Percentiles rank a stretch among this genome's conserved stretches.
Conservation (phyloP, 768 basidiomycete genomes). For the Phaffia tasmanica region DNA sequence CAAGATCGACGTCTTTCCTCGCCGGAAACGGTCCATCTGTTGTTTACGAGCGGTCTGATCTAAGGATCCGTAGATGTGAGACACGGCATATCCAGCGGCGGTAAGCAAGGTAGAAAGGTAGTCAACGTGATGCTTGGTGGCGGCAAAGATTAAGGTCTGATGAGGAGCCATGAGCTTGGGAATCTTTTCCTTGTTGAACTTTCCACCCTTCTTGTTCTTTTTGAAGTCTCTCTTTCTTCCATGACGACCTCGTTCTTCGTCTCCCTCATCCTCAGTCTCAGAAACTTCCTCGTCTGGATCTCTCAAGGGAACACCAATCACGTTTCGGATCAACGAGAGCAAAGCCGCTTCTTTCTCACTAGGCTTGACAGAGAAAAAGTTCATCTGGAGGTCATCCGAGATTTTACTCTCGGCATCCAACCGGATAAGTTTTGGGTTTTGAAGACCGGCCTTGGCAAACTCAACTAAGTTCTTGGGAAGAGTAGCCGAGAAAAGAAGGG, state of each 20-base stretch:
- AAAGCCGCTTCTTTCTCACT: constrained; percentile 90
- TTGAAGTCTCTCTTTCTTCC: constrained; percentile 44
- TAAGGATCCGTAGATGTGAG: constrained; percentile 89
- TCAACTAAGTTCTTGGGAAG: constrained; percentile 91
- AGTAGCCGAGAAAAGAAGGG: constrained; percentile 90
- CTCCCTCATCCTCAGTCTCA: constrained; percentile 28
- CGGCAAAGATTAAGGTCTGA: constrained; percentile 87
- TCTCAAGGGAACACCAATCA: constrained; percentile 56
- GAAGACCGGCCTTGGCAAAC: constrained; percentile 91
- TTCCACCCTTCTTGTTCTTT: constrained; percentile 47
- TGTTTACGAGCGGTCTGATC: constrained; percentile 79
- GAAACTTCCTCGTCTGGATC: constrained; percentile 25
- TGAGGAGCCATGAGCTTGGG: constrained; percentile 53
- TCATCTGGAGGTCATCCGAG: constrained; percentile 82
- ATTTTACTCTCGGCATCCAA: constrained; percentile 94
- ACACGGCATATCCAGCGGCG: constrained; percentile 73
- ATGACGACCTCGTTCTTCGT: constrained; percentile 34
- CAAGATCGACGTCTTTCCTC: constrained; percentile 63
- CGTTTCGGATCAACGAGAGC: constrained; percentile 68
- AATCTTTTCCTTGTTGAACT: constrained; percentile 36
- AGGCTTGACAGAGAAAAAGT: constrained; percentile 84
- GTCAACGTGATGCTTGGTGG: constrained; percentile 98
- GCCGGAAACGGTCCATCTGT: constrained; percentile 84
- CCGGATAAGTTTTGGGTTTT: constrained; percentile 84
- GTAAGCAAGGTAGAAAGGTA: constrained; percentile 69